These are phyloP conservation scores for Flaveria linearis DNA, from an alignment of 129 eudicot genomes.

Conservation along the genomic window DNA sequence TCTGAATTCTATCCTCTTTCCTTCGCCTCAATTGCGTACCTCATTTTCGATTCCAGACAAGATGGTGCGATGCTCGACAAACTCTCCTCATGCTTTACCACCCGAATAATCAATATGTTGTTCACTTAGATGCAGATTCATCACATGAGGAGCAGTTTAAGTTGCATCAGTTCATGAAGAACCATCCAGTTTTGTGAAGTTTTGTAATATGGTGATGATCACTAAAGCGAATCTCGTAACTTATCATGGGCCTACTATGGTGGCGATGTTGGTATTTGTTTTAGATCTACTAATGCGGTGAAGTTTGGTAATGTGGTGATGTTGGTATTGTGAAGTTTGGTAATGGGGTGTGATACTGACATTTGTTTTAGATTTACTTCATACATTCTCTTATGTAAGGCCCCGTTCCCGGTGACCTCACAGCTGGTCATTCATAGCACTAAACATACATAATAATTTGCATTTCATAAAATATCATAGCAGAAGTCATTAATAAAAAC, in stretches of 20 bases:
- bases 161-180: too few relatives aligned
- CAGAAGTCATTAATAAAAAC: too few relatives aligned
- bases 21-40: conserved; percentile 81
- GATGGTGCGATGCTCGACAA: conserved; percentile 57
- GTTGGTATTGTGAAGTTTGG: too few relatives aligned
- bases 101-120: conserved; percentile 65
- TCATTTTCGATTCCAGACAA: conserved; percentile 75
- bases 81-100: conserved; percentile 75
- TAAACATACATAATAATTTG: too few relatives aligned
- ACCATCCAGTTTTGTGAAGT: conserved; percentile 34
- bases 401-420: too few relatives aligned
- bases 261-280: conserved; percentile 38
- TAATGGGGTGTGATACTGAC: too few relatives aligned
- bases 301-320: too few relatives aligned
- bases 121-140: conserved; percentile 74
- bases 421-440: too few relatives aligned
- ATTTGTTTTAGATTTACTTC: conserved; percentile 41
- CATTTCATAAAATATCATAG: too few relatives aligned
- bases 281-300: conserved; percentile 34
- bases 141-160: conserved; percentile 26
- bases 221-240: conserved; percentile 79
- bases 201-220: conserved; percentile 74
- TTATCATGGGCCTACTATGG: conserved; percentile 93
- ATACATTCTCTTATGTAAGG: conserved; percentile 40
- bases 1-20: conserved; percentile 46